Evolutionary conservation across 345 rosid genomes (phyloP).

Genomic region (Salix exigua): DNA sequence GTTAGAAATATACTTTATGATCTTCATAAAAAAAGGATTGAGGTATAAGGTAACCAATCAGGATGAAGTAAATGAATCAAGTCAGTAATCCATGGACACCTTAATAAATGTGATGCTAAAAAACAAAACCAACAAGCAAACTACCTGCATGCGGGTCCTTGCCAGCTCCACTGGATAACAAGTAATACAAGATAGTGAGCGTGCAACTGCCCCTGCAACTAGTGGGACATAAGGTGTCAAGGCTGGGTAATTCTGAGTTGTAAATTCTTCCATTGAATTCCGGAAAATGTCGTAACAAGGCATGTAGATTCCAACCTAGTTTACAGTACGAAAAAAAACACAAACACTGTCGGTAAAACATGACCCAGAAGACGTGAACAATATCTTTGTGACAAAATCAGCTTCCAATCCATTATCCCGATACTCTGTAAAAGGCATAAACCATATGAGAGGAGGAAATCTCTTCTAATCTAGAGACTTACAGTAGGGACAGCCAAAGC

Average conservation of each 20-base stretch:
- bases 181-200: slow-evolving; percentile 81
- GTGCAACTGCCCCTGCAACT: slow-evolving; percentile 73
- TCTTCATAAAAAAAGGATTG: background rate
- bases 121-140: background rate
- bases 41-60: background rate
- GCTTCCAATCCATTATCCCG: background rate
- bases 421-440: background rate
- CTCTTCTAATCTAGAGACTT: slow-evolving; percentile 16
- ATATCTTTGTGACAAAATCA: background rate
- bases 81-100: background rate
- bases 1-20: background rate
- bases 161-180: slow-evolving; percentile 97
- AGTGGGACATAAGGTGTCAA: slow-evolving; percentile 54
- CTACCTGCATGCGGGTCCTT: slow-evolving; percentile 96
- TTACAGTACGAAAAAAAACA: background rate
- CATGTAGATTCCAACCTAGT: slow-evolving; percentile 89
- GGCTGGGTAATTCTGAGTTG: slow-evolving; percentile 44
- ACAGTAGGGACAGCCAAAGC: slow-evolving; percentile 93
- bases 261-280: slow-evolving; percentile 55
- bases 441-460: background rate
- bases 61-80: background rate
- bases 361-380: background rate
- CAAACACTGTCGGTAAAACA: background rate
- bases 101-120: background rate
- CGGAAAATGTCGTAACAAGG: slow-evolving; percentile 89